phyloP scores from a whole-genome alignment of 2,329 filamentous ascomycete species.

The Pseudocercospora vitis region DNA sequence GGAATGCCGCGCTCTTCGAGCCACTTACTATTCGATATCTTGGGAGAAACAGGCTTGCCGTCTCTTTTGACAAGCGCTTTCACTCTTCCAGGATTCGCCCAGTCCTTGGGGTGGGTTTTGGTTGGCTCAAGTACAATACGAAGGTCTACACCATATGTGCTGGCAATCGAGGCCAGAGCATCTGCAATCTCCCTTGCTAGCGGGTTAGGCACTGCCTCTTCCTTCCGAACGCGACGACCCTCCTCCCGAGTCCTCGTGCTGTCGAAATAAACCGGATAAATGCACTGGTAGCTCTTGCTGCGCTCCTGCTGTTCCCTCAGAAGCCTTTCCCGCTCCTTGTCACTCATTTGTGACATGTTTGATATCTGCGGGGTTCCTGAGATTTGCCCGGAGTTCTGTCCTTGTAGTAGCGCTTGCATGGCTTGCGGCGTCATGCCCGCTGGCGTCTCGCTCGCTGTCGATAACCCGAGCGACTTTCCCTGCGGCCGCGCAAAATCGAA shows the following conservation, averaged over 20 bases:
- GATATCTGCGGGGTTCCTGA: conserved; percentile 25
- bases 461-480: conserved; percentile 25
- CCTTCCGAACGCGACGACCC: conserved; percentile 73
- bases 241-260: conserved; percentile 69
- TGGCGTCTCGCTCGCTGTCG: conserved; percentile 17
- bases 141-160: conserved; percentile 47
- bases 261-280: conserved; percentile 98
- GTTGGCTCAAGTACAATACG: conserved; percentile 82
- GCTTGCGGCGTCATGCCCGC: conserved; percentile 26
- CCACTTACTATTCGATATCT: conserved; percentile 64
- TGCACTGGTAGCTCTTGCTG: conserved; percentile 76
- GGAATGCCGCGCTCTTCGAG: conserved; percentile 1
- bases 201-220: conserved; percentile 77
- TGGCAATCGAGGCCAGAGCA: conserved; percentile 67
- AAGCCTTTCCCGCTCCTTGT: conserved; percentile 34
- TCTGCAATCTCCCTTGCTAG: conserved; percentile 86
- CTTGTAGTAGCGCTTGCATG: conserved; percentile 30
- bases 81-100: conserved; percentile 92
- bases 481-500: conserved; percentile 47
- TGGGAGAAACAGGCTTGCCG: conserved; percentile 50
- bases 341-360: conserved; percentile 34
- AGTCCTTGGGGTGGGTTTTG: conserved; percentile 93
- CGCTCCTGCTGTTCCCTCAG: conserved; percentile 53
- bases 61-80: conserved; percentile 71
- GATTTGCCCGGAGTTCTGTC: conserved; percentile 12